Conservation (phyloP, 108 stramenopile species). For the Cyclotella sp. region DNA sequence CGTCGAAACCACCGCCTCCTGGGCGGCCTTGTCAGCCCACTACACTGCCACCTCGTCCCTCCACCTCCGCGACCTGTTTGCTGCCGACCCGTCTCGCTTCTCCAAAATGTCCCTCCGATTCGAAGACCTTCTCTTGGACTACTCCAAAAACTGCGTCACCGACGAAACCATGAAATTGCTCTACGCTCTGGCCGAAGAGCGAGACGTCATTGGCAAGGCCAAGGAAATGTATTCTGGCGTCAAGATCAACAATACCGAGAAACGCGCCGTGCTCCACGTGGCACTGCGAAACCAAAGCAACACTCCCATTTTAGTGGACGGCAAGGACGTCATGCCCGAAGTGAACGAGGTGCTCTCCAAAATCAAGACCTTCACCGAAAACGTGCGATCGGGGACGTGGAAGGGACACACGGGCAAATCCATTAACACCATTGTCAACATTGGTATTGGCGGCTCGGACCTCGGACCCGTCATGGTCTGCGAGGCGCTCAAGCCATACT, state of each 20-base stretch:
- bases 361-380: conserved; percentile 88
- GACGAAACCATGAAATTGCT: conserved; percentile 90
- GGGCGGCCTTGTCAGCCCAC: conserved; percentile 76
- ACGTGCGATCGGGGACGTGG: conserved; percentile 86
- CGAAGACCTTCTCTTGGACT: conserved; percentile 93
- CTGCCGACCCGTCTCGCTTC: conserved; percentile 73
- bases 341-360: conserved; percentile 84
- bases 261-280: conserved; percentile 81
- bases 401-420: conserved; percentile 94
- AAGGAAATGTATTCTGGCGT: conserved; percentile 90
- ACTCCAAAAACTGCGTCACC: conserved; percentile 91
- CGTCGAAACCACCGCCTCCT: conserved; percentile 62
- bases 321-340: conserved; percentile 91
- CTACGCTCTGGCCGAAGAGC: conserved; percentile 80
- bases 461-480: conserved; percentile 97
- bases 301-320: conserved; percentile 87
- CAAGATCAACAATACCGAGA: conserved; percentile 89
- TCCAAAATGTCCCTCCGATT: conserved; percentile 67
- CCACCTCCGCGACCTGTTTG: conserved; percentile 78
- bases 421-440: conserved; percentile 90
- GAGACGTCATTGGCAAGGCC: conserved; percentile 81
- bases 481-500: conserved; percentile 92
- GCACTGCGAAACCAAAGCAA: conserved; percentile 82
- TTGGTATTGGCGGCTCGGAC: conserved; percentile 96
- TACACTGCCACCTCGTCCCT: conserved; percentile 62